Evolutionary conservation across 2,329 filamentous ascomycete species (phyloP).

Genomic region (Lasiodiplodia gonubiensis): DNA sequence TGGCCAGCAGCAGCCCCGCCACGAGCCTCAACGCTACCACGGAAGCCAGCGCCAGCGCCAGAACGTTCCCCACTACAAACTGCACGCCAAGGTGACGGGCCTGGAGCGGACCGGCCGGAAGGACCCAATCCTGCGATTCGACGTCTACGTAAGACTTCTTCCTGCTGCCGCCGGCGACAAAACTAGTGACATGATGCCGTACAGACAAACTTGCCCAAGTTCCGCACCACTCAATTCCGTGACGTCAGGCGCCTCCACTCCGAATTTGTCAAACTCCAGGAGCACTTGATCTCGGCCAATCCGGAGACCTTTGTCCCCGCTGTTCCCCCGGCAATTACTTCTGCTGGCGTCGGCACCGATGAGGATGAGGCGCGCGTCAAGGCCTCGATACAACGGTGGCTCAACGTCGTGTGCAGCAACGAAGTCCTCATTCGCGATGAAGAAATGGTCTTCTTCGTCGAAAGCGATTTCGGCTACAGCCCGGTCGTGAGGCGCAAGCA

Average conservation of each 20-base stretch:
- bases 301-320: slow-evolving; percentile 93
- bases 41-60: slow-evolving; percentile 45
- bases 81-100: slow-evolving; percentile 93
- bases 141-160: slow-evolving; percentile 78
- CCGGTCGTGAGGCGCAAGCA: slow-evolving; percentile 95
- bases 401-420: slow-evolving; percentile 90
- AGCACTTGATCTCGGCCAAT: slow-evolving; percentile 96
- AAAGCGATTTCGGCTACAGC: slow-evolving; percentile 98
- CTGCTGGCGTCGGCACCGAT: slow-evolving; percentile 92
- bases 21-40: slow-evolving; percentile 56
- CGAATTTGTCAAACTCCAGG: slow-evolving; percentile 94
- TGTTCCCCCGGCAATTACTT: slow-evolving; percentile 91
- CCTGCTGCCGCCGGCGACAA: background rate
- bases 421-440: slow-evolving; percentile 94
- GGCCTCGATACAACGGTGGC: slow-evolving; percentile 87
- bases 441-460: slow-evolving; percentile 97
- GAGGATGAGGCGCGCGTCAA: slow-evolving; percentile 94
- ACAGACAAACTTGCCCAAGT: slow-evolving; percentile 97
- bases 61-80: slow-evolving; percentile 73
- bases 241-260: slow-evolving; percentile 95
- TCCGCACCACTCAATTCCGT: slow-evolving; percentile 96
- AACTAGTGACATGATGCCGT: slow-evolving; percentile 10
- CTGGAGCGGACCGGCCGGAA: slow-evolving; percentile 93
- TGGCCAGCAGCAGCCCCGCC: slow-evolving; percentile 45
- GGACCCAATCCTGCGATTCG: slow-evolving; percentile 91